Evolutionary conservation across 2,329 filamentous ascomycete species (phyloP), one percentile per base, ranked within the genome.

Genomic region (Aspergillus fructus): DNA sequence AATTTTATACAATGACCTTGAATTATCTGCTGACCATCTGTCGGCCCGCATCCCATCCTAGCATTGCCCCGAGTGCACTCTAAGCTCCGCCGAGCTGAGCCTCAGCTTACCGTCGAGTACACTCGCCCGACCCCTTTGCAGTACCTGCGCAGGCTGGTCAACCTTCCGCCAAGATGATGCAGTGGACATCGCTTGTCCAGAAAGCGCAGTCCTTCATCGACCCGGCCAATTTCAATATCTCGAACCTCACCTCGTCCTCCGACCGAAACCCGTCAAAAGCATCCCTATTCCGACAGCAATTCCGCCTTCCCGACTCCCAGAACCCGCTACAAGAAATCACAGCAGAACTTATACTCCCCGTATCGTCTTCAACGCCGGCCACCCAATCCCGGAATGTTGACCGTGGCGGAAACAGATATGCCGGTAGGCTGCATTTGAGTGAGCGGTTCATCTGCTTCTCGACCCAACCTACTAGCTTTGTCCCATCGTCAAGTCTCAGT

Each of bases 401-500:
- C 58, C 83, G 85, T 33, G 58, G 70, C 66, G 91, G 91, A 65
- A 96, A 89, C 76, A 90, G 93, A 71, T 97, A 99, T 79, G 87
- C 88, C 23, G 94, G 94, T 50, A 93, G 93, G 75, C 84, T 99
- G 52, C 93, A 99, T 73, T 80, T 99, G 62, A 97, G 92, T 74
- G 93, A 99, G 78, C 85, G 90, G 66, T 99, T 90, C 76, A 86
- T 99, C 66, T 97, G 93, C 81, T 99, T 99, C 80, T 97, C 93
- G 0, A 97, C 94, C 7, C 91, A 94, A 52, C 88, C 91, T 15
- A 90, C 91, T 9, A 96, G 91, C 78, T 97, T 97, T 75, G 75
- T 90, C 42, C 87, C 87, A 62, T 88, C 89, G 0, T 89, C 93
- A 15, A 96, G 87, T 73, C 86, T 89, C 19, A 88, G 86, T 61